Percentiles rank a stretch among this genome's conserved stretches.
phyloP scores from a whole-genome alignment of 2,329 filamentous ascomycete genomes.

The Seiridium unicorne region DNA sequence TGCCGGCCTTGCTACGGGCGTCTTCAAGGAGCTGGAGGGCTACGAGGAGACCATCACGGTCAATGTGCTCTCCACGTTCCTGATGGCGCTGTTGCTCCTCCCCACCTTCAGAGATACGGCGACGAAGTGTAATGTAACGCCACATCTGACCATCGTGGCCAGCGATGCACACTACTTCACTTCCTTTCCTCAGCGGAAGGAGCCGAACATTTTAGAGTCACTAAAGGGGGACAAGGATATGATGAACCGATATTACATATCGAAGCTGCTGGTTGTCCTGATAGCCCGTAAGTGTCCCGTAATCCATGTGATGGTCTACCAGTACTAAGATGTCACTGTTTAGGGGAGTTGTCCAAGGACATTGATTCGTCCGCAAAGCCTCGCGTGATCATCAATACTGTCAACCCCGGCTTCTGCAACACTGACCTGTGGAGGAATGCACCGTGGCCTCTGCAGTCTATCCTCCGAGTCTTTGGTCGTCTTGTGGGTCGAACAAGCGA shows the following conservation, averaged over 20 bases:
- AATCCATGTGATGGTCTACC: not conserved
- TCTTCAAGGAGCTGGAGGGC: not conserved
- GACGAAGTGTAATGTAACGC: constrained; percentile 25
- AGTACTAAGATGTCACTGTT: not conserved
- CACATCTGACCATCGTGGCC: constrained; percentile 35
- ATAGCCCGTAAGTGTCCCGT: constrained; percentile 17
- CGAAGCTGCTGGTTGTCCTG: constrained; percentile 33
- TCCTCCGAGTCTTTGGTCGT: constrained; percentile 9
- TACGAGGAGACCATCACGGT: constrained; percentile 31
- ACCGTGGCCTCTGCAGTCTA: constrained; percentile 23
- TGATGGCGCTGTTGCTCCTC: constrained; percentile 40
- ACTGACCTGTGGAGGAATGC: constrained; percentile 34
- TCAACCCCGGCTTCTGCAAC: constrained; percentile 39
- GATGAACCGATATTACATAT: constrained; percentile 31
- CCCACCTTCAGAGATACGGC: constrained; percentile 37
- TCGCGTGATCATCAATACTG: constrained; percentile 33
- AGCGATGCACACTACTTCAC: constrained; percentile 33
- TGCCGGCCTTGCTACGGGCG: not conserved
- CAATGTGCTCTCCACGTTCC: constrained; percentile 44
- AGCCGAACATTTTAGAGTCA: constrained; percentile 28
- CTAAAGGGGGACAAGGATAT: constrained; percentile 25
- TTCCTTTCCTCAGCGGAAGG: constrained; percentile 29
- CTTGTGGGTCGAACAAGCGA: constrained; percentile 35
- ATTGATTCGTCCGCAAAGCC: constrained; percentile 27
- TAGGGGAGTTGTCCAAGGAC: constrained; percentile 27